These are phyloP conservation scores for Pezicula neosporulosa DNA, from an alignment of 2,329 filamentous ascomycete species.

Conservation along the genomic window DNA sequence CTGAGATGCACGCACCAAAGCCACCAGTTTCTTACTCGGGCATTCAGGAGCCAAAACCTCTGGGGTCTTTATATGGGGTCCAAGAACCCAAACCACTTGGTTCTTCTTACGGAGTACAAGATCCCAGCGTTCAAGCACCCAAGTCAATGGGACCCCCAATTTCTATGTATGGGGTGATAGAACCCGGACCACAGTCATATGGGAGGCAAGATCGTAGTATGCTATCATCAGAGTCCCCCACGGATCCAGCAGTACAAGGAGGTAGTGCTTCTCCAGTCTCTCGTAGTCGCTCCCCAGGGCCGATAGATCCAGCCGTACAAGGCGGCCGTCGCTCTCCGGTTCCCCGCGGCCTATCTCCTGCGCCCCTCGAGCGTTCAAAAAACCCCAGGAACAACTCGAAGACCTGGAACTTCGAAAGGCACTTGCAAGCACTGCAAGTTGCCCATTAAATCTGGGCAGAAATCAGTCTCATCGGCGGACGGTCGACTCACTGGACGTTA, in stretches of 20 bases:
- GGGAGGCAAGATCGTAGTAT: slow-evolving; percentile 10
- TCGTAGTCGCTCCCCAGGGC: not conserved
- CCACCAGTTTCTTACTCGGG: too few relatives aligned
- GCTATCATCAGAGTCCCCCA: slow-evolving; percentile 39
- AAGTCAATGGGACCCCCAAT: not conserved
- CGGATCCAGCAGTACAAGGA: slow-evolving; percentile 33
- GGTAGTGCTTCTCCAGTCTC: too few relatives aligned
- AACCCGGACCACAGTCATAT: slow-evolving; percentile 6
- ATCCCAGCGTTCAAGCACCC: not conserved
- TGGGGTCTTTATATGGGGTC: not conserved
- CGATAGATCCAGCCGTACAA: slow-evolving; percentile 23
- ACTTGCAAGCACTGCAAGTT: slow-evolving; percentile 80
- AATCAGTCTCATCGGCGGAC: slow-evolving; percentile 91
- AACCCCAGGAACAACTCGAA: slow-evolving; percentile 15
- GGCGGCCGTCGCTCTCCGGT: slow-evolving; percentile 34
- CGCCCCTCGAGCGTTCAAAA: not conserved
- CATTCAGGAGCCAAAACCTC: not conserved
- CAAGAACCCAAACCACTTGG: not conserved
- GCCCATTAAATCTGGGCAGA: slow-evolving; percentile 66
- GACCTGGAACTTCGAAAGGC: slow-evolving; percentile 38
- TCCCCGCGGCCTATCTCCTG: not conserved
- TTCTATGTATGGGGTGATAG: not conserved
- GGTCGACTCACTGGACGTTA: slow-evolving; percentile 89
- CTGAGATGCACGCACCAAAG: not conserved
- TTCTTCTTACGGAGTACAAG: not conserved